Evolutionary conservation across 352 stramenopile species (phyloP), one percentile per base, ranked within the genome.

Genomic region (Globisporangium cylindrosporum): DNA sequence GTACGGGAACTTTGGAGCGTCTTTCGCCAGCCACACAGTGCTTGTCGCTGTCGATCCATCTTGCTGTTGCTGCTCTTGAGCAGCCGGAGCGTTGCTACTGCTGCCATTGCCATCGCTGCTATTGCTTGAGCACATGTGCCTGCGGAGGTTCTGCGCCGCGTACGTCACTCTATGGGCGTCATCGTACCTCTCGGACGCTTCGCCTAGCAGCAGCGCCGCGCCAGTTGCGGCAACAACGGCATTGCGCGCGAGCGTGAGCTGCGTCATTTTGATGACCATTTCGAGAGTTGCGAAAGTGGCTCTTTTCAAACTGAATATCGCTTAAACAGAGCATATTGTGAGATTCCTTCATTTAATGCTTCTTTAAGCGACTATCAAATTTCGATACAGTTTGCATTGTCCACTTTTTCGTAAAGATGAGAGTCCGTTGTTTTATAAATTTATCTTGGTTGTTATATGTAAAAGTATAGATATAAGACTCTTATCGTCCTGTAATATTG

Each of bases 1-100:
- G 57, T 89, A 92, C 20, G 86, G 86, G 34, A 94, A 90, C 64
- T 82, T 82, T 15, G 86, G 81, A 34, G 64, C 64, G 56, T 86
- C 76, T 59, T 67, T 71, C 58, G 80, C 69, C 46, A 93, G 73
- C 85, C 81, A 93, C 55, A 64, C 56, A 7, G 56, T 68, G 38
- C 12, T 43, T 18, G 64, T 43, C 29, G 64, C 53, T 18, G 34
- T 67, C 12, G 49, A 36, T 34, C 15, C 18, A 14, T 49, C 29
- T 24, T 59, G 27, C 29, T 59, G 56, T 18, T 22, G 36, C 32
- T 74, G 41, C 18, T 60, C 27, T 46, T 41, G 54, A 3, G 12
- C 20, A 7, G 70, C 41, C 12, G 15, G 38, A 1, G 7, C 46
- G 27, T 56, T 15, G 25, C 6, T n/a, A 4, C 12, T n/a, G 10